A percentile compares a stretch with the other conserved stretches of the same genome.
These are phyloP conservation scores for Termitomyces sp. DNA, from an alignment of 768 basidiomycete genomes.

Conservation along the genomic window DNA sequence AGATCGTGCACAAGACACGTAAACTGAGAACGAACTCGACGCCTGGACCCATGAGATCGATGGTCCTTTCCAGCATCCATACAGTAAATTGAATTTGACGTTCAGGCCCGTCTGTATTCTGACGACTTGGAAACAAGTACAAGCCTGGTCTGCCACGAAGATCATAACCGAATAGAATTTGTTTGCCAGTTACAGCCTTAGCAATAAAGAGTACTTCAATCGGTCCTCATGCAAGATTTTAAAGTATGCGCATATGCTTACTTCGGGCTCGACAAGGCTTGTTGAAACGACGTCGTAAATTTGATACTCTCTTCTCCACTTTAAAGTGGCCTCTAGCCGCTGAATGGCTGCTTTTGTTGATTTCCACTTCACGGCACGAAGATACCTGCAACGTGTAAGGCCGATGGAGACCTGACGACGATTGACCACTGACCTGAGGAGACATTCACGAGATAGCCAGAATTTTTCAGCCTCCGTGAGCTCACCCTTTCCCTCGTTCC, in stretches of 20 bases:
- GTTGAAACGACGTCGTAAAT: slow-evolving; percentile 61
- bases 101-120: slow-evolving; percentile 70
- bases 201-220: neutral
- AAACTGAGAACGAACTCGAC: slow-evolving; percentile 58
- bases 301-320: slow-evolving; percentile 80
- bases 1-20: neutral
- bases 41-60: slow-evolving; percentile 78
- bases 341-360: slow-evolving; percentile 52
- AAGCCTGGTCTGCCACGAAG: slow-evolving; percentile 57
- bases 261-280: slow-evolving; percentile 72
- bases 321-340: slow-evolving; percentile 68
- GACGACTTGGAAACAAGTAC: slow-evolving; percentile 67
- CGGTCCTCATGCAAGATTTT: neutral
- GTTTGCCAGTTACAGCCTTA: slow-evolving; percentile 80
- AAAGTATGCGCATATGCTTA: slow-evolving; percentile 24
- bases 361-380: slow-evolving; percentile 79
- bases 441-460: slow-evolving; percentile 78
- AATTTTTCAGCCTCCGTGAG: slow-evolving; percentile 69
- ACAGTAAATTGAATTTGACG: slow-evolving; percentile 73
- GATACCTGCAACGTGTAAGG: slow-evolving; percentile 43
- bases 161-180: slow-evolving; percentile 77
- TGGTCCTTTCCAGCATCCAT: slow-evolving; percentile 73
- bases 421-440: slow-evolving; percentile 49
- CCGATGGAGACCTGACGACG: neutral
- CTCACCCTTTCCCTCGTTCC: slow-evolving; percentile 34